These are phyloP conservation scores for Hyphopichia homilentoma DNA, from an alignment of 805 yeast species.

Conservation along the genomic window DNA sequence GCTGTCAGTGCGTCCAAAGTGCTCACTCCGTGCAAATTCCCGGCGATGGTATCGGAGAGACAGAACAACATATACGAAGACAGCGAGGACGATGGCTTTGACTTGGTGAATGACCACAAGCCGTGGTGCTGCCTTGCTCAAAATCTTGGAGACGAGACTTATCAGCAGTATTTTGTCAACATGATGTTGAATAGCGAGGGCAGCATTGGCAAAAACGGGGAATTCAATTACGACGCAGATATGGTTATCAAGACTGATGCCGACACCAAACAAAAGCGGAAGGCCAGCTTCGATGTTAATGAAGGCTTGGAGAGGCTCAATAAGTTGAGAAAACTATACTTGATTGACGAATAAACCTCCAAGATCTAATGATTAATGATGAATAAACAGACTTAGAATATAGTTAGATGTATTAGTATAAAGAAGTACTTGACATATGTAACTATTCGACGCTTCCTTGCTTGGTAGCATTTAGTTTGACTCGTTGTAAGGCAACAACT, in stretches of 20 bases:
- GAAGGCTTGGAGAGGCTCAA: conserved; percentile 30
- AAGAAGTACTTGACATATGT: no score
- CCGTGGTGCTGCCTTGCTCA: conserved; percentile 29
- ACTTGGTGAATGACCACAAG: conserved; percentile 29
- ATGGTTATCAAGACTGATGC: conserved; percentile 4
- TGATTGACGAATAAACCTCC: conserved; percentile 9
- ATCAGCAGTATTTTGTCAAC: conserved; percentile 19
- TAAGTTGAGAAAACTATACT: conserved; percentile 33
- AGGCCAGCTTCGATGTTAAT: conserved; percentile 22
- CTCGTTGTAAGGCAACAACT: conserved; percentile 1
- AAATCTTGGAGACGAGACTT: conserved; percentile 8
- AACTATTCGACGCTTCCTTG: no score
- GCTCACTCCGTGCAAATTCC: conserved; percentile 29
- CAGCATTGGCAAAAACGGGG: conserved; percentile 24
- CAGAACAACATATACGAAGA: conserved; percentile 12
- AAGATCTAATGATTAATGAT: background rate
- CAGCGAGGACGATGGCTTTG: conserved; percentile 11
- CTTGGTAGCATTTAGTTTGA: no score
- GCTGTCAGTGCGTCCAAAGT: conserved; percentile 19
- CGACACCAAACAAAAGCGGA: conserved; percentile 10
- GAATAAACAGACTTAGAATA: background rate
- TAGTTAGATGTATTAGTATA: no score
- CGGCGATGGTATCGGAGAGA: conserved; percentile 9
- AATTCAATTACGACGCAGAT: conserved; percentile 10
- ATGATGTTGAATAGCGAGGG: conserved; percentile 17